Evolutionary conservation across 495 filamentous ascomycete genomes (phyloP).

Genomic region (Neurospora terricola): DNA sequence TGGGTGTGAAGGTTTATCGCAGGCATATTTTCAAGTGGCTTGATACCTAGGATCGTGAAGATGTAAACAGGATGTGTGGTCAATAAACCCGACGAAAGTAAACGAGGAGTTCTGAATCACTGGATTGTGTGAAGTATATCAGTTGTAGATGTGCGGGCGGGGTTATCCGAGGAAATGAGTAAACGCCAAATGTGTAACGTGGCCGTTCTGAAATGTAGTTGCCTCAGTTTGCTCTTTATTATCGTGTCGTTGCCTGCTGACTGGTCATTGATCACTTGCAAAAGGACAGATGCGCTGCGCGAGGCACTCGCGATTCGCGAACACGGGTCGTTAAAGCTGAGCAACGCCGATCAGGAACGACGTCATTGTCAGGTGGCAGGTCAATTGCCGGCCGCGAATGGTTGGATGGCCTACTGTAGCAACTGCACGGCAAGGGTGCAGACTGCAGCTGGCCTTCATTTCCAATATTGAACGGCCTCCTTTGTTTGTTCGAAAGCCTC

Average conservation of each 20-base stretch:
- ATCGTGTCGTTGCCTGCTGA: not conserved
- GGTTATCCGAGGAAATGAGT: too few species aligned
- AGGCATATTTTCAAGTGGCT: conserved; percentile 33
- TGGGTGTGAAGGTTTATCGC: conserved; percentile 51
- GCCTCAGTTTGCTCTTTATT: not conserved
- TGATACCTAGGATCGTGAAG: not conserved
- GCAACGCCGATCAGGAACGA: conserved; percentile 5
- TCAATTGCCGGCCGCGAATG: not conserved
- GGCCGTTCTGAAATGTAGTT: not conserved
- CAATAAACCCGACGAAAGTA: not conserved
- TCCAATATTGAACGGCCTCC: not conserved
- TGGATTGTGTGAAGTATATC: not conserved
- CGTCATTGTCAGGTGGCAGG: conserved; percentile 20
- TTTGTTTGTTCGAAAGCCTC: not conserved
- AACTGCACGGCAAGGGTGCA: not conserved
- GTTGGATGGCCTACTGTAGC: not conserved
- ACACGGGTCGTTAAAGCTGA: not conserved
- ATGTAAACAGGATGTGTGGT: not conserved
- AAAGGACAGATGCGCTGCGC: not conserved
- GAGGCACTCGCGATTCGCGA: not conserved
- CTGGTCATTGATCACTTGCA: not conserved
- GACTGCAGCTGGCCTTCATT: not conserved
- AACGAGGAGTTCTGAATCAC: not conserved
- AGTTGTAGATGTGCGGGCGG: too few species aligned
- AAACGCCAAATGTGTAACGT: not conserved